phyloP scores from a whole-genome alignment of 108 stramenopile genomes.

The Fistulifera solaris region DNA sequence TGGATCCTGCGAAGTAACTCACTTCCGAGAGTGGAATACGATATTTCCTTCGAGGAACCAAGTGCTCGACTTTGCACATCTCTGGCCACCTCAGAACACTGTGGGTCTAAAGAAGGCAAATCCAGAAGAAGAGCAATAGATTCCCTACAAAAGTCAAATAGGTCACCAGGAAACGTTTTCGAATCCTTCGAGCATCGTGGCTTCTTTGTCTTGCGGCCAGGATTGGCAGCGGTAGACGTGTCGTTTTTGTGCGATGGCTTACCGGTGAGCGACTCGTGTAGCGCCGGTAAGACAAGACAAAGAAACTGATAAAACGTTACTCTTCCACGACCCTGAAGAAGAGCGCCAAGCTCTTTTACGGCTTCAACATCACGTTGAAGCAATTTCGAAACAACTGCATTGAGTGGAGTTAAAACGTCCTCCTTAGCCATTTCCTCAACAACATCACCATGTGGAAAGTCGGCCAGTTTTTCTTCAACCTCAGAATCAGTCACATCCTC shows the following conservation, averaged over 20 bases:
- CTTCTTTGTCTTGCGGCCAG: too few species aligned
- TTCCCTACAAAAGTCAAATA: too few species aligned
- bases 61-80: too few species aligned
- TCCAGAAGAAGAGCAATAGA: neutral
- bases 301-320: conserved; percentile 38
- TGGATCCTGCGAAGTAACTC: conserved; percentile 31
- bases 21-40: neutral
- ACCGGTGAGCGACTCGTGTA: conserved; percentile 10
- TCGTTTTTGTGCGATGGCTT: too few species aligned
- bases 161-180: too few species aligned
- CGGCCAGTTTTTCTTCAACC: conserved; percentile 2
- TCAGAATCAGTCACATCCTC: conserved; percentile 7
- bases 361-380: conserved; percentile 18
- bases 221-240: too few species aligned
- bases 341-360: conserved; percentile 14
- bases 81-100: neutral
- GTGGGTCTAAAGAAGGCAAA: neutral
- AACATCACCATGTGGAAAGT: neutral
- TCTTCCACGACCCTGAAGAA: conserved; percentile 14
- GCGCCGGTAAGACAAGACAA: conserved; percentile 27
- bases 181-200: too few species aligned
- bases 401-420: neutral
- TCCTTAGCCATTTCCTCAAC: neutral
- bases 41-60: too few species aligned
- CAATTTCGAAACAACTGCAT: conserved; percentile 12